Percentiles rank a stretch among this genome's conserved stretches.
phyloP scores from a whole-genome alignment of 2,329 filamentous ascomycete genomes.

The Talaromyces albobiverticillius region DNA sequence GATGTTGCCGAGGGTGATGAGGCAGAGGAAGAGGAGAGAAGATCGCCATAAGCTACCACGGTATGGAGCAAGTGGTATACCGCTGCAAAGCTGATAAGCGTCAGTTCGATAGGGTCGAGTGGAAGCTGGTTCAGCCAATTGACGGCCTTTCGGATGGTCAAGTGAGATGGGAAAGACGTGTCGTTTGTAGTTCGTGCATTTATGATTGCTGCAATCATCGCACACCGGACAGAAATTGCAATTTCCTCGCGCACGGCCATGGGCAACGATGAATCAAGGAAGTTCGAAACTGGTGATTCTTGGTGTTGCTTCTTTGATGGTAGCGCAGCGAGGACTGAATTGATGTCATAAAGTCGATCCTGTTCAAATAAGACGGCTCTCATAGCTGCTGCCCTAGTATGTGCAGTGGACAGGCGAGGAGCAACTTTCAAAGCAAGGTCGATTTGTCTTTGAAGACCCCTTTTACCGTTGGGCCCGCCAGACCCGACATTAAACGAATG shows the following conservation, averaged over 20 bases:
- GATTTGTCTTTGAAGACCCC: conserved; percentile 53
- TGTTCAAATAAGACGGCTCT: conserved; percentile 58
- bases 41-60: conserved; percentile 39
- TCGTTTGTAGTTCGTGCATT: conserved; percentile 35
- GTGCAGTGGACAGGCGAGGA: conserved; percentile 72
- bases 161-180: conserved; percentile 30
- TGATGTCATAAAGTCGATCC: conserved; percentile 51
- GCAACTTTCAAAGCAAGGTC: conserved; percentile 69
- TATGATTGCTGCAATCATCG: conserved; percentile 56
- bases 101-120: conserved; percentile 42
- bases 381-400: conserved; percentile 57
- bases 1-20: conserved; percentile 19
- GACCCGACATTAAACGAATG: conserved; percentile 57
- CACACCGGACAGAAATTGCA: conserved; percentile 56
- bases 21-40: conserved; percentile 23
- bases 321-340: conserved; percentile 53
- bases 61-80: conserved; percentile 42
- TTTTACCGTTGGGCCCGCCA: conserved; percentile 41
- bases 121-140: conserved; percentile 42
- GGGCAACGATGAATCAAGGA: conserved; percentile 56
- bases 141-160: conserved; percentile 40
- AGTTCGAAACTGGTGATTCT: conserved; percentile 34
- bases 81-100: conserved; percentile 39
- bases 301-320: conserved; percentile 39
- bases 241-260: conserved; percentile 51